phyloP scores from a whole-genome alignment of 441 rosid genomes.

The Pelargonium cotyledonis region DNA sequence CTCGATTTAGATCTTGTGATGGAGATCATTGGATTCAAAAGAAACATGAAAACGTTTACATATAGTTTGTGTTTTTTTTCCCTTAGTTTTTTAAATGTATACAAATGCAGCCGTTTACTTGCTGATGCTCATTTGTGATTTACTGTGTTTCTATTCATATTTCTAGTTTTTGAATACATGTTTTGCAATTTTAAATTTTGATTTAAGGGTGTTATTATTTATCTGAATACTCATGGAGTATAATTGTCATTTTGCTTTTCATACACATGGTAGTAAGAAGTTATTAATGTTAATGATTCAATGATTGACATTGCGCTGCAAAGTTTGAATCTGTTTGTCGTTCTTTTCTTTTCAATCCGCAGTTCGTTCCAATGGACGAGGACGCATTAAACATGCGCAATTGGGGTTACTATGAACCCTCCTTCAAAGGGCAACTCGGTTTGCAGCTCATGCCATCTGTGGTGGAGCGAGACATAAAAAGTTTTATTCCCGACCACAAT shows the following conservation, averaged over 20 bases:
- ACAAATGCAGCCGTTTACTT: background rate
- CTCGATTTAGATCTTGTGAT: too few relatives aligned
- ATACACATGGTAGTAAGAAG: background rate
- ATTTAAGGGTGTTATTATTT: background rate
- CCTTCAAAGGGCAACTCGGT: conserved; percentile 23
- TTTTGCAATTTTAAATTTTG: background rate
- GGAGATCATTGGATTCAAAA: background rate
- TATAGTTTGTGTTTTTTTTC: background rate
- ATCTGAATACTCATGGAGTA: background rate
- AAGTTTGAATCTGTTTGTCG: background rate
- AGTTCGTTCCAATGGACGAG: conserved; percentile 11
- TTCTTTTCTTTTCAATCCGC: background rate
- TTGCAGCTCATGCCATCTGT: conserved; percentile 22
- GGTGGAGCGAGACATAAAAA: conserved; percentile 15
- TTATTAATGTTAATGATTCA: background rate
- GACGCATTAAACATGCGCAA: conserved; percentile 15
- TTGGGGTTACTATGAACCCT: conserved; percentile 24
- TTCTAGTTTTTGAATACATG: background rate
- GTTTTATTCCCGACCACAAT: conserved; percentile 11
- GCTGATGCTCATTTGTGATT: background rate
- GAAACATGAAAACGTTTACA: too few relatives aligned
- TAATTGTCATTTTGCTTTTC: background rate
- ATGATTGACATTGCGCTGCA: background rate
- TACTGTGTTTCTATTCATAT: too few relatives aligned
- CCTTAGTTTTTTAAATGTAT: too few relatives aligned